These are phyloP conservation scores for Plasmodium sp. DNA, from an alignment of 169 alveolate species.

Conservation along the genomic window DNA sequence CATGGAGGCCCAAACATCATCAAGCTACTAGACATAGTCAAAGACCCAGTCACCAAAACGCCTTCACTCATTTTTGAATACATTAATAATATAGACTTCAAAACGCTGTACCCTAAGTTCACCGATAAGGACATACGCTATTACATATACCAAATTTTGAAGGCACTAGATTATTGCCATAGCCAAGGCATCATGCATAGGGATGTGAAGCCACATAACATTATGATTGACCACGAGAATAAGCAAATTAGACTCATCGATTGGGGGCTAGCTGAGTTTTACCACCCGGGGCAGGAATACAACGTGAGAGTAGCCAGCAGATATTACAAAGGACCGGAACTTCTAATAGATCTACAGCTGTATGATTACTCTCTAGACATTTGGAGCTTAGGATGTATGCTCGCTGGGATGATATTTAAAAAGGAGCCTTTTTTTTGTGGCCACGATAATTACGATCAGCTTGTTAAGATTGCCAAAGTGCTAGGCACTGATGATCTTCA, in stretches of 20 bases:
- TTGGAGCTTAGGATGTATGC: slow-evolving; percentile 99
- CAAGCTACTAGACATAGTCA: slow-evolving; percentile 94
- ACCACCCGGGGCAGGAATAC: slow-evolving; percentile 98
- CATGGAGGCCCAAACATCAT: slow-evolving; percentile 97
- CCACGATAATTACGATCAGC: slow-evolving; percentile 97
- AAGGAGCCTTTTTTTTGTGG: slow-evolving; percentile 90
- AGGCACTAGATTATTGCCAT: slow-evolving; percentile 98
- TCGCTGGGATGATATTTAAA: slow-evolving; percentile 94
- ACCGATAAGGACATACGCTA: slow-evolving; percentile 95
- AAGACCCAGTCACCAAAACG: slow-evolving; percentile 96
- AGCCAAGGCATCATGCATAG: slow-evolving; percentile 99
- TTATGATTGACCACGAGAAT: slow-evolving; percentile 95
- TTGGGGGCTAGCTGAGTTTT: slow-evolving; percentile 99
- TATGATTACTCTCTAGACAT: slow-evolving; percentile 98
- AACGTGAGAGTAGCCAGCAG: slow-evolving; percentile 98
- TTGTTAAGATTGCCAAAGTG: slow-evolving; percentile 97
- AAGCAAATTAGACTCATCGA: slow-evolving; percentile 95
- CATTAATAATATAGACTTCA: slow-evolving; percentile 92
- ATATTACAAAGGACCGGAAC: slow-evolving; percentile 99
- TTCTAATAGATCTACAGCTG: slow-evolving; percentile 94
- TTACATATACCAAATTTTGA: slow-evolving; percentile 93
- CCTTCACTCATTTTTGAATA: slow-evolving; percentile 95
- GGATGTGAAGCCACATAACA: slow-evolving; percentile 97
- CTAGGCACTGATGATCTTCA: slow-evolving; percentile 95
- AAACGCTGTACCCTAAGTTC: slow-evolving; percentile 94